A percentile compares a stretch with the other conserved stretches of the same genome.
Conservation (phyloP, 2,329 filamentous ascomycete genomes). For the Microcyclospora pomicola region DNA sequence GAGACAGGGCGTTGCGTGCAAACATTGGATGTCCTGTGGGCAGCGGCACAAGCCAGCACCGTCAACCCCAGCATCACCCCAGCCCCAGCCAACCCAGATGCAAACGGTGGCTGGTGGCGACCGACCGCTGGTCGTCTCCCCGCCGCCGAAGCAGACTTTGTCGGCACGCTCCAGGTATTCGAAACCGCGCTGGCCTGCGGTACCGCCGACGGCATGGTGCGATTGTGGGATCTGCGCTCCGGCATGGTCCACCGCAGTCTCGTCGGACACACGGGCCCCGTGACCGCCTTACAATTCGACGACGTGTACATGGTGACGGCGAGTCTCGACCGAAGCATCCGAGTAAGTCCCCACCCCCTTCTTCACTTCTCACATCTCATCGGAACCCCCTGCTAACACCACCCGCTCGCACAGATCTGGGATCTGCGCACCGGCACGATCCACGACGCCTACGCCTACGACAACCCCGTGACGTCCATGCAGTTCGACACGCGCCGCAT, state of each 20-base stretch:
- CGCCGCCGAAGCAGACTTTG: constrained; percentile 68
- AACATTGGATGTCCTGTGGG: constrained; percentile 95
- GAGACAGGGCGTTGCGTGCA: constrained; percentile 96
- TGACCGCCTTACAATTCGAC: constrained; percentile 91
- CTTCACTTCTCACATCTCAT: too few relatives aligned
- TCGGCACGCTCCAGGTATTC: constrained; percentile 88
- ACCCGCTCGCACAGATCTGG: constrained; percentile 61
- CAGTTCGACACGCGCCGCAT: constrained; percentile 91
- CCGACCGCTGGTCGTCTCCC: constrained; percentile 45
- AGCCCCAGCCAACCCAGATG: constrained; percentile 2
- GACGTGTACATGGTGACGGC: constrained; percentile 90
- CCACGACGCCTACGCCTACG: constrained; percentile 90
- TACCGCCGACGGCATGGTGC: constrained; percentile 92
- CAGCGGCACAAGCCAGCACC: constrained; percentile 73
- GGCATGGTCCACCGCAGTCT: constrained; percentile 94
- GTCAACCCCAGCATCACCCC: constrained; percentile 33
- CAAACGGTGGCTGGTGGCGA: constrained; percentile 44
- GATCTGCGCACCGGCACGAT: constrained; percentile 93
- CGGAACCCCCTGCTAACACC: constrained; percentile 15
- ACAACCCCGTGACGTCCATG: constrained; percentile 83
- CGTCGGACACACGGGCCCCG: constrained; percentile 87
- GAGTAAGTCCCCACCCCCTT: constrained; percentile 47
- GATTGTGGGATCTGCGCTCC: constrained; percentile 89
- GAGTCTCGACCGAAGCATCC: constrained; percentile 79
- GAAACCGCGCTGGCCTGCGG: constrained; percentile 91